These are phyloP conservation scores for Evernia prunastri DNA, from an alignment of 495 filamentous ascomycete genomes.

Conservation along the genomic window DNA sequence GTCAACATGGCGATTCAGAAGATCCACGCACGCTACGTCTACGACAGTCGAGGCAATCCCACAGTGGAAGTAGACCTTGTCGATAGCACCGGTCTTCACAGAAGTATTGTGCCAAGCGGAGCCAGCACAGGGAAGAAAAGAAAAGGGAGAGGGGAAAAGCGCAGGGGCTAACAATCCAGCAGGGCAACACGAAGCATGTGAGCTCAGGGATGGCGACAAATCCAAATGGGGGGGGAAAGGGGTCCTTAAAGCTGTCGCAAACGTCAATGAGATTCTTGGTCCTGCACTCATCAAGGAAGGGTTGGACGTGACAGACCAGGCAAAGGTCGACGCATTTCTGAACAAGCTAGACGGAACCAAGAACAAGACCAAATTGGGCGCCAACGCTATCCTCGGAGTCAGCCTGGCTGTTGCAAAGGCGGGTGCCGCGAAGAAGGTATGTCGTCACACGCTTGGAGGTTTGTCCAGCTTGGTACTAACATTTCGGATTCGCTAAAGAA, in stretches of 20 bases:
- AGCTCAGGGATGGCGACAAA: conserved; percentile 99
- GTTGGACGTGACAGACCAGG: conserved; percentile 96
- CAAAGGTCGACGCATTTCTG: conserved; percentile 85
- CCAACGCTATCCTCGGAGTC: conserved; percentile 98
- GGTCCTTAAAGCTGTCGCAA: conserved; percentile 90
- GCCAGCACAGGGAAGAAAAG: conserved; percentile 1
- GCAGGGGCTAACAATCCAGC: conserved; percentile 7
- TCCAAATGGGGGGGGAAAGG: conserved; percentile 81
- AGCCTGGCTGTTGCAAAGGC: conserved; percentile 95
- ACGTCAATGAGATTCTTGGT: conserved; percentile 90
- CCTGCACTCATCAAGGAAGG: conserved; percentile 88
- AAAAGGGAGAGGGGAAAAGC: too few species aligned
- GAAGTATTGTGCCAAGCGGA: conserved; percentile 78
- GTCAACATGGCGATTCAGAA: conserved; percentile 88
- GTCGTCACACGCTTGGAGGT: not conserved
- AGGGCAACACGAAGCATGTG: conserved; percentile 97
- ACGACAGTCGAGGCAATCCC: conserved; percentile 98
- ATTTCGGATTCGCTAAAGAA: conserved; percentile 36
- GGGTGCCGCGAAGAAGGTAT: conserved; percentile 85
- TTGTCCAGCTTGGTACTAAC: not conserved
- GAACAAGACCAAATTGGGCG: conserved; percentile 97
- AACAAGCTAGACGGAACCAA: conserved; percentile 90
- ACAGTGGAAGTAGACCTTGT: conserved; percentile 94
- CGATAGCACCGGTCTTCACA: conserved; percentile 93
- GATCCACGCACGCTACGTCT: conserved; percentile 97